These are phyloP conservation scores for Przewalskia tangutica DNA, from an alignment of 257 asterid species.

Conservation along the genomic window DNA sequence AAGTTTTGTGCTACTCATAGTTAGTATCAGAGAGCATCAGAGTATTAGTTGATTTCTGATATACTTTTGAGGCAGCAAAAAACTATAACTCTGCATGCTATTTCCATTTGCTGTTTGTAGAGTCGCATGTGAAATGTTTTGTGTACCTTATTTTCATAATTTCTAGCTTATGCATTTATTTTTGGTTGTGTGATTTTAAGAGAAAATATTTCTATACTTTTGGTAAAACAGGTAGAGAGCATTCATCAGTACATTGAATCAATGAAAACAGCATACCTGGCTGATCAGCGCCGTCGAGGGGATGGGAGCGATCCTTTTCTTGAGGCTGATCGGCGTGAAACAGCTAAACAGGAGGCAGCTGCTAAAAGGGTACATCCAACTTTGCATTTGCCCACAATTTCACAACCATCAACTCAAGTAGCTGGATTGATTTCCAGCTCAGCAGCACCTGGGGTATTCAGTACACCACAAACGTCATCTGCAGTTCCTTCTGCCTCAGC, in stretches of 20 bases:
- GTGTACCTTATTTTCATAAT: neutral
- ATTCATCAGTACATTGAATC: slow-evolving; percentile 93
- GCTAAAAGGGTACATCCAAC: slow-evolving; percentile 94
- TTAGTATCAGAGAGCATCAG: neutral
- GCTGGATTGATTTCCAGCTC: slow-evolving; percentile 40
- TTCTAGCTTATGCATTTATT: neutral
- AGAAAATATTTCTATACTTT: neutral
- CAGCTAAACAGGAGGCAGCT: slow-evolving; percentile 94
- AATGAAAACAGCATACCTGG: slow-evolving; percentile 89
- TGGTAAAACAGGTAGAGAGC: slow-evolving; percentile 56
- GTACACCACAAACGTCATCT: slow-evolving; percentile 33
- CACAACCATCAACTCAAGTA: slow-evolving; percentile 51
- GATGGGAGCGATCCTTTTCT: slow-evolving; percentile 78
- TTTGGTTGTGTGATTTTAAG: neutral
- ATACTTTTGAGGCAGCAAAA: neutral
- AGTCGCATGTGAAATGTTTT: neutral
- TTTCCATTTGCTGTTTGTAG: neutral
- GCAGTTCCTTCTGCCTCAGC: slow-evolving; percentile 37
- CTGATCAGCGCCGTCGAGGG: slow-evolving; percentile 79
- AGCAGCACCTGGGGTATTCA: slow-evolving; percentile 45
- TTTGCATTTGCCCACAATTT: slow-evolving; percentile 58
- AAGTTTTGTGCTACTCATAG: neutral
- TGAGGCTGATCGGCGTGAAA: slow-evolving; percentile 92
- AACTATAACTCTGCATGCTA: neutral
- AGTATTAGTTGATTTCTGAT: neutral